Base-by-base conservation (phyloP, 768 basidiomycete genomes). In the Paxillus involutus region DNA sequence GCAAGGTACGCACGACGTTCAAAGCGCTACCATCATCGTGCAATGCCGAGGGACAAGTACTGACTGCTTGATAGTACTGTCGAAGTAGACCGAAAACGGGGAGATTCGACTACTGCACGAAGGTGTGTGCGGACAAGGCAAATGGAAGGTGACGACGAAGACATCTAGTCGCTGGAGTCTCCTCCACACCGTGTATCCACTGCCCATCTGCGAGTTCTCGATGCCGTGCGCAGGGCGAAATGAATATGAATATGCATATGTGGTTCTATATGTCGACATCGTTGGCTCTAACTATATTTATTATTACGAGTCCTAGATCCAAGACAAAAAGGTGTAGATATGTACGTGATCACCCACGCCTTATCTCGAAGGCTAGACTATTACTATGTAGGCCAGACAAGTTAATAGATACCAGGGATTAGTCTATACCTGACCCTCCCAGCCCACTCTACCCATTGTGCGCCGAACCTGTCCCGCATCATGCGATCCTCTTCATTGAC, bases 371-470 rank as follows among this genome's bases (percentile, higher is more conserved):
- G 21, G 21, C 21, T 21, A 21, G 21, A 21, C 21, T 21, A 21
- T 21, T 21, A 21, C 21, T 21, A 21, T 32, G 32, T 6, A 32
- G 7, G 30, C 30, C 16, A 11, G 16, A 11, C 32, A 16, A 49
- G 19, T 61, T 58, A 82, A 61, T 76, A 77, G 13, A 83, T 37
- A 30, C 76, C 71, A 19, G 82, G 82, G 44, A 83, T 58, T 30
- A 84, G 65, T 50, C 63, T 80, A 51, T 77, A 81, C 9, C 72
- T 77, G 11, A 83, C 82, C 37, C 56, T 65, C 43, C 54, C 55
- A 7, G 75, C 75, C 79, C 79, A 84, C 1, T 62, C 58, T 32
- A 55, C 63, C 63, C 63, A 64, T 32, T 64, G 55, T 13, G n/a
- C 51, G 29, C 53, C 55, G 51, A 64, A 64, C 42, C 55, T 55